A percentile compares a stretch with the other conserved stretches of the same genome.
phyloP scores from a whole-genome alignment of 2,329 filamentous ascomycete species.

The Colletotrichum higginsianum region DNA sequence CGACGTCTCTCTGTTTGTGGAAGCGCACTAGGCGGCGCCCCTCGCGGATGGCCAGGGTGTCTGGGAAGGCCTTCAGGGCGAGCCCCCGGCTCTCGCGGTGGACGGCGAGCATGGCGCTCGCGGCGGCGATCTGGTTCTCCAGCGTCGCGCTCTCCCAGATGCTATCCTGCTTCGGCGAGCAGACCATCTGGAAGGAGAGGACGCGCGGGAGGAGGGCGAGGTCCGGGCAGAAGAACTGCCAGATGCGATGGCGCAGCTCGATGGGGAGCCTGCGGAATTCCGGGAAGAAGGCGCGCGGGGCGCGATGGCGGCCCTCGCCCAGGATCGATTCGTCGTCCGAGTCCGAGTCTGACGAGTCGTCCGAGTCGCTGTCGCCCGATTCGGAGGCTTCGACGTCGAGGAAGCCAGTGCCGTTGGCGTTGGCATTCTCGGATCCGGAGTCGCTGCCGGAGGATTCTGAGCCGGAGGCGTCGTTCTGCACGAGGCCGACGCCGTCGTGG shows the following conservation, averaged over 20 bases:
- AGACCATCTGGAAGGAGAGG: slow-evolving; percentile 47
- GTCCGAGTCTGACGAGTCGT: slow-evolving; percentile 48
- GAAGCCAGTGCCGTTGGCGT: slow-evolving; percentile 21
- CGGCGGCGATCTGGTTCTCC: slow-evolving; percentile 34
- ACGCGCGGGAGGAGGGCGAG: slow-evolving; percentile 48
- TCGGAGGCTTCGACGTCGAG: slow-evolving; percentile 39
- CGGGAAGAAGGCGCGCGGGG: slow-evolving; percentile 42
- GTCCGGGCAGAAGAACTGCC: slow-evolving; percentile 52
- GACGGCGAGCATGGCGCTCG: slow-evolving; percentile 51
- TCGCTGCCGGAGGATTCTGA: slow-evolving; percentile 17
- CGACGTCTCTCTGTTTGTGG: slow-evolving; percentile 51
- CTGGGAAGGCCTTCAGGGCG: slow-evolving; percentile 50
- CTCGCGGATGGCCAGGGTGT: slow-evolving; percentile 50
- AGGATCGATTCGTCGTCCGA: slow-evolving; percentile 29
- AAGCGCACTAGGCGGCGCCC: slow-evolving; percentile 49
- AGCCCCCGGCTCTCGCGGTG: slow-evolving; percentile 55
- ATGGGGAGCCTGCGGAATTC: slow-evolving; percentile 50
- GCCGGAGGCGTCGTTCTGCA: slow-evolving; percentile 37
- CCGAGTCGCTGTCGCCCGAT: slow-evolving; percentile 44
- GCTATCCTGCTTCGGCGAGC: slow-evolving; percentile 16
- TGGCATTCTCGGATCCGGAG: slow-evolving; percentile 20
- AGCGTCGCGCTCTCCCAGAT: slow-evolving; percentile 41
- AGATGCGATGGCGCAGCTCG: slow-evolving; percentile 53
- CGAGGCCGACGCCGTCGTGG: slow-evolving; percentile 29
- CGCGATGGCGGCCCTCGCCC: background rate